Conservation (phyloP, 176 grass and related monocot species). For the Oryza officinalis region DNA sequence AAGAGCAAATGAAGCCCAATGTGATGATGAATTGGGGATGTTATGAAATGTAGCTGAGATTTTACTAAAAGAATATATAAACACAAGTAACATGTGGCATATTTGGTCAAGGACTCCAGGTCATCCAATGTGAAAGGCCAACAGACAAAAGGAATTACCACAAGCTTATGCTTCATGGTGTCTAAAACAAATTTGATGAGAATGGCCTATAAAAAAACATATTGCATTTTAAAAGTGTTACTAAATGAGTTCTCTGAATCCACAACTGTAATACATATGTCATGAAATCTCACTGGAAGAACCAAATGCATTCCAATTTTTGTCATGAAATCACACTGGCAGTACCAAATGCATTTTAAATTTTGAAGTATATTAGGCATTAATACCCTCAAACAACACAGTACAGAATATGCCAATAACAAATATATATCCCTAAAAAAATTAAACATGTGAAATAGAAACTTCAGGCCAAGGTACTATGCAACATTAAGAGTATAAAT, state of each 20-base stretch:
- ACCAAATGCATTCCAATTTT: background rate
- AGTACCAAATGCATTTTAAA: conserved; percentile 4
- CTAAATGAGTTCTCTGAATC: background rate
- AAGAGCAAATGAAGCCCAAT: conserved; percentile 21
- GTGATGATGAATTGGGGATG: background rate
- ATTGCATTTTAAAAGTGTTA: background rate
- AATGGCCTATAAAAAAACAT: background rate
- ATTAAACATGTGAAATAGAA: background rate
- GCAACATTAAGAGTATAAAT: background rate
- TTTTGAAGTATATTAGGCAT: background rate
- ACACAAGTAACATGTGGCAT: background rate
- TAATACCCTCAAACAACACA: background rate
- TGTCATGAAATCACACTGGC: background rate
- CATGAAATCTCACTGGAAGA: background rate
- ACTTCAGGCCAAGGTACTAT: background rate
- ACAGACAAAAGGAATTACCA: background rate
- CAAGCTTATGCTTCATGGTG: conserved; percentile 23
- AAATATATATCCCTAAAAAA: background rate
- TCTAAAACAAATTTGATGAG: background rate
- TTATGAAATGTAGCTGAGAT: background rate
- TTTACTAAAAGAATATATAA: background rate
- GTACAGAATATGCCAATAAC: conserved; percentile 6
- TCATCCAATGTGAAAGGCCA: background rate
- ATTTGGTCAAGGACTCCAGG: background rate
- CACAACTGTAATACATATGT: background rate